Conservation (phyloP, 768 basidiomycete genomes). For the Podaxis rugospora region DNA sequence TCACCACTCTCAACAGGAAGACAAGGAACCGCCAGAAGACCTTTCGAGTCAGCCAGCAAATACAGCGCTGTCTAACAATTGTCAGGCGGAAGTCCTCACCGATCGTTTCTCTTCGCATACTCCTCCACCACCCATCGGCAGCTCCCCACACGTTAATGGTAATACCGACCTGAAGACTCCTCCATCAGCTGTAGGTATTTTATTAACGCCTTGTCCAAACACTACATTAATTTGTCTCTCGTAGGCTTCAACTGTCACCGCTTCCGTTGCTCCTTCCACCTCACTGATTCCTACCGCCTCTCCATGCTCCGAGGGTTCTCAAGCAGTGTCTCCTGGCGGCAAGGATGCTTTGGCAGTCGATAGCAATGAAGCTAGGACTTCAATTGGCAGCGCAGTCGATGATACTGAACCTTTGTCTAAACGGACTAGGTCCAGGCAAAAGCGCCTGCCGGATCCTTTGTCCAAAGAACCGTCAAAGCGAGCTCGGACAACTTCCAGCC, state of each 20-base stretch:
- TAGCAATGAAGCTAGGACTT: background rate
- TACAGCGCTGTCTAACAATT: background rate
- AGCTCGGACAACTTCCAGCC: background rate
- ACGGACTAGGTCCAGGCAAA: slow-evolving; percentile 5
- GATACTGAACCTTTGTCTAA: slow-evolving; percentile 8
- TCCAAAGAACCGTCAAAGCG: slow-evolving; percentile 6
- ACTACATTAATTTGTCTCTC: background rate
- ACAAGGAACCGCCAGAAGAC: background rate
- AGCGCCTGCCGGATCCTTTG: background rate
- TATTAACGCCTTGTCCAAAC: background rate
- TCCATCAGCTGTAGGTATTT: background rate
- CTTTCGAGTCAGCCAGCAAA: background rate
- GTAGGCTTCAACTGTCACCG: background rate
- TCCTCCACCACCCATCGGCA: background rate
- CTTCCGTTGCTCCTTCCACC: background rate
- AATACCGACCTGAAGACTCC: background rate
- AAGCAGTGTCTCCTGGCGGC: background rate
- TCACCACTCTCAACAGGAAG: background rate
- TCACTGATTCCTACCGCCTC: background rate
- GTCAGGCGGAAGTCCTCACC: background rate
- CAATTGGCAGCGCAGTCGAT: slow-evolving; percentile 12
- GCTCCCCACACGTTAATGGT: background rate
- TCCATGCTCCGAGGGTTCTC: background rate
- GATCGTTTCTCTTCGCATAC: background rate
- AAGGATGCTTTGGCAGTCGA: background rate